phyloP scores from a whole-genome alignment of 495 filamentous ascomycete species.

The Aspergillus avenaceus region DNA sequence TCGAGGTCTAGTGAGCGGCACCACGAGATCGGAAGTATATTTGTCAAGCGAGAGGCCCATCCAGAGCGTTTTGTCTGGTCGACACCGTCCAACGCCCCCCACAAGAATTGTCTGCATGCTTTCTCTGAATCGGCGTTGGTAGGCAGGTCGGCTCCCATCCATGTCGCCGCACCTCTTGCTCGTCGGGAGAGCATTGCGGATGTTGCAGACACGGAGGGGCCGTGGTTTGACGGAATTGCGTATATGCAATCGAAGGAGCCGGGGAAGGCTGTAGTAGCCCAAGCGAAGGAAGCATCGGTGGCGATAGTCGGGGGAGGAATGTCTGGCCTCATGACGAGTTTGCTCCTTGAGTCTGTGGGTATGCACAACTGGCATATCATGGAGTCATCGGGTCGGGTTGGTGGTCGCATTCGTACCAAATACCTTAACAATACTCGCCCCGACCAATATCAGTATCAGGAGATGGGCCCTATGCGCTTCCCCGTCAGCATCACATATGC shows the following conservation, averaged over 20 bases:
- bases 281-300: constrained; percentile 41
- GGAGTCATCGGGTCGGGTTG: constrained; percentile 47
- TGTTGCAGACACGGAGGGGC: constrained; percentile 52
- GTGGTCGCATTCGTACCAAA: constrained; percentile 58
- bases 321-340: constrained; percentile 58
- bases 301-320: constrained; percentile 69
- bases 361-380: constrained; percentile 53
- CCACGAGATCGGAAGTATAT: constrained; percentile 24
- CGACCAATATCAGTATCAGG: constrained; percentile 67
- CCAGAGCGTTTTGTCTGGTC: constrained; percentile 32
- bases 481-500: constrained; percentile 45
- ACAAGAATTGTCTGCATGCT: constrained; percentile 29
- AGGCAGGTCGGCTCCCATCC: constrained; percentile 23
- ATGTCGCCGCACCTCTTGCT: constrained; percentile 10
- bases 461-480: constrained; percentile 74
- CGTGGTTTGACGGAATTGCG: constrained; percentile 67
- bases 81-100: constrained; percentile 26
- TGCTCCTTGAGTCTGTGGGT: constrained; percentile 48
- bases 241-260: constrained; percentile 54
- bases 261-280: constrained; percentile 44
- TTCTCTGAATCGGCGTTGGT: constrained; percentile 20
- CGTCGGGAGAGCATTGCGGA: constrained; percentile 29
- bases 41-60: constrained; percentile 23
- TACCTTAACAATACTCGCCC: constrained; percentile 53
- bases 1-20: constrained; percentile 13